A percentile compares a stretch with the other conserved stretches of the same genome.
These are phyloP conservation scores for Pseudopithomyces maydicus DNA, from an alignment of 2,329 filamentous ascomycete genomes.

Conservation along the genomic window DNA sequence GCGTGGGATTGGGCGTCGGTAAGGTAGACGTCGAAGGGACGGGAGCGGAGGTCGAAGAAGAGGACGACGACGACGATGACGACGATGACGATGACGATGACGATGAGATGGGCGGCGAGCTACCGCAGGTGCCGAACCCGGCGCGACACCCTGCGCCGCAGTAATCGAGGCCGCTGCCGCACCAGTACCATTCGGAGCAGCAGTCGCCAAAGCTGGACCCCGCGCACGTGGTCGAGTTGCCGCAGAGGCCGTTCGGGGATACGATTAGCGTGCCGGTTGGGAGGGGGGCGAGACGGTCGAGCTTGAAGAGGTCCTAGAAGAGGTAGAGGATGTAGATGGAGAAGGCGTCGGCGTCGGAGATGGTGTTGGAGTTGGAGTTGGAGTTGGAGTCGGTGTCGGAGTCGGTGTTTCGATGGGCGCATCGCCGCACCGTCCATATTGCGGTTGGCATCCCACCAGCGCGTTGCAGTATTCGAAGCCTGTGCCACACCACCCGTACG, in stretches of 20 bases:
- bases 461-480: slow-evolving; percentile 26
- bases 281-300: slow-evolving; percentile 23
- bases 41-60: slow-evolving; percentile 11
- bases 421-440: slow-evolving; percentile 34
- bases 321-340: slow-evolving; percentile 14
- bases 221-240: slow-evolving; percentile 34
- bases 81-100: too few species aligned
- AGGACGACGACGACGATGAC: too few species aligned
- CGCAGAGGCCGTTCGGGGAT: slow-evolving; percentile 33
- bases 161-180: slow-evolving; percentile 25
- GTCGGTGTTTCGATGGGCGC: slow-evolving; percentile 16
- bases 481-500: slow-evolving; percentile 33
- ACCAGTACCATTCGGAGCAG: slow-evolving; percentile 35
- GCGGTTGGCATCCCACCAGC: slow-evolving; percentile 33
- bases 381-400: slow-evolving; percentile 21
- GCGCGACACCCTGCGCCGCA: slow-evolving; percentile 34
- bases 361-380: slow-evolving; percentile 25
- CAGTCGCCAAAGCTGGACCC: slow-evolving; percentile 30
- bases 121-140: slow-evolving; percentile 30
- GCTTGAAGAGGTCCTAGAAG: slow-evolving; percentile 2
- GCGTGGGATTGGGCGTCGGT: slow-evolving; percentile 2
- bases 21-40: slow-evolving; percentile 14
- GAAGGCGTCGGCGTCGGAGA: slow-evolving; percentile 17
- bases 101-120: slow-evolving; percentile 17
- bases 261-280: slow-evolving; percentile 29